Evolutionary conservation across 179 eudicot species (phyloP), one percentile per base, ranked within the genome.

Genomic region (Spergularia azorica): DNA sequence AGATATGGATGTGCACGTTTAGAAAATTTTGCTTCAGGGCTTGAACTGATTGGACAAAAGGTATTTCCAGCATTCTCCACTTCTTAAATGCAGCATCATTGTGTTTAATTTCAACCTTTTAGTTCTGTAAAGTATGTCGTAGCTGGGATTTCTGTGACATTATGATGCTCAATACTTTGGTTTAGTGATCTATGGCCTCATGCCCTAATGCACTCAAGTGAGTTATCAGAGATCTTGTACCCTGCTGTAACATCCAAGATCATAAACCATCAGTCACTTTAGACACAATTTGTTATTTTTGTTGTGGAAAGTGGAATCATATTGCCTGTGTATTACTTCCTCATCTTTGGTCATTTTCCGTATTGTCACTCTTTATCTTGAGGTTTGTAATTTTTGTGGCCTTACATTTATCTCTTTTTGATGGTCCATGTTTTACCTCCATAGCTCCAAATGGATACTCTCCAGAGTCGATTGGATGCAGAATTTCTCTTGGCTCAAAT

Each of bases 381-480:
- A 5, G 1, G 64, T 77, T 51, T 14, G 38, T 63, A 38, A 39
- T 61, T 64, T 43, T 57, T 6, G 39, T 58, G 51, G 7, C 3
- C 6, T 9, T 17, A 39, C 20, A 3, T 9, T 32, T 21, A 70
- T 0, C 43, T 16, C 7, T 46, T 38, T 32, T 68, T 65, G 18
- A 59, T 59, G 12, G 17, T 59, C 4, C 13, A 18, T 62, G 57
- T 41, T 70, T 16, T 78, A 18, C 73, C 3, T 77, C 67, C 80
- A 76, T 82, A 93, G 97, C 98, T 93, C 77, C 92, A 93, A 82
- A 95, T 93, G 97, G 90, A 79, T 56, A 93, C 89, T 8, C 84
- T 95, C 80, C 99, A 95, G 80, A 95, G 91, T 84, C 92, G 99
- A 43, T 84, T 95, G 89, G 99, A 95, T 82, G 99, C 99, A 65